Percentiles rank a stretch among this genome's conserved stretches.
phyloP scores from a whole-genome alignment of 2,329 filamentous ascomycete species.

The Paecilomyces fulvus region DNA sequence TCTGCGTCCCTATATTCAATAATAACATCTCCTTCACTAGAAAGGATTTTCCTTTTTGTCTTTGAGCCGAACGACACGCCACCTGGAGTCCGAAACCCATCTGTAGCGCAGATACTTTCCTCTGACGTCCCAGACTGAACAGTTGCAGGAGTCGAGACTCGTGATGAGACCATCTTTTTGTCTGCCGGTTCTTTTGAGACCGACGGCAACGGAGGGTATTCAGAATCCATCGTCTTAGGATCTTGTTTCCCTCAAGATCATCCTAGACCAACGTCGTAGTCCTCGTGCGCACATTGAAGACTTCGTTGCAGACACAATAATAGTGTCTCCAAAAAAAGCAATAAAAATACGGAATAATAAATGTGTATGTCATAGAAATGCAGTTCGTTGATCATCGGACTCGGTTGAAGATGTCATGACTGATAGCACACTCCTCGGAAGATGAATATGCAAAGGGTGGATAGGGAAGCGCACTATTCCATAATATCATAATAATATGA shows the following conservation, averaged over 20 bases:
- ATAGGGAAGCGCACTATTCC: background rate
- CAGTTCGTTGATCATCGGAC: background rate
- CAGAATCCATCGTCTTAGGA: slow-evolving; percentile 13
- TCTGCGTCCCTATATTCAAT: slow-evolving; percentile 21
- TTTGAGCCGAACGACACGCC: slow-evolving; percentile 2
- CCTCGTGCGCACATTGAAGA: background rate
- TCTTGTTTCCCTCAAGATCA: background rate
- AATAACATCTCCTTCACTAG: slow-evolving; percentile 25
- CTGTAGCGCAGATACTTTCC: background rate
- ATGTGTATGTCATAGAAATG: background rate
- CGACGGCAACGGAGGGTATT: slow-evolving; percentile 15
- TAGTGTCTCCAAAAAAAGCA: background rate
- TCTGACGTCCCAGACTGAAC: background rate
- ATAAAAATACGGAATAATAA: background rate
- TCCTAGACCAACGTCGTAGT: background rate
- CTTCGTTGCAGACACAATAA: background rate
- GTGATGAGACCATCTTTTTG: slow-evolving; percentile 3
- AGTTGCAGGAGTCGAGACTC: background rate
- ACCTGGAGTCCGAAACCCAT: background rate
- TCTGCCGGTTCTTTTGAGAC: background rate
- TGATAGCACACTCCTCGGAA: background rate
- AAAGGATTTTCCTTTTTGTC: slow-evolving; percentile 13
- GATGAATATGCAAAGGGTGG: background rate
- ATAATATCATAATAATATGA: background rate
- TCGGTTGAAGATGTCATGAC: background rate